Evolutionary conservation across 371 early-diverging fungal species (phyloP), one percentile per base, ranked within the genome.

Genomic region (Coelomomyces lativittatus): DNA sequence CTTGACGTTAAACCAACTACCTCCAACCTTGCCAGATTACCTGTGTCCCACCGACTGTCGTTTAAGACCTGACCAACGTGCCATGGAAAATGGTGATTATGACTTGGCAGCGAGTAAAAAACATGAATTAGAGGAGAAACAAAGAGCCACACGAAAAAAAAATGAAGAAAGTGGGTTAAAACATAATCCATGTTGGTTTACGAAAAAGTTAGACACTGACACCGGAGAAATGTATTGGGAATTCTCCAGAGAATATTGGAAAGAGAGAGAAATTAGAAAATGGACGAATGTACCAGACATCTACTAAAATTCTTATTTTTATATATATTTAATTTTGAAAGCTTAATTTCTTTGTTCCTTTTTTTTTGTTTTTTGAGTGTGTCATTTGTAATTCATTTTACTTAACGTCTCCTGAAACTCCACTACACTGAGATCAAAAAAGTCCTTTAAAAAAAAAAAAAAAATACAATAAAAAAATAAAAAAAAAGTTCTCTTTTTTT

Each of bases 31-130:
- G 17, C 57, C 53, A 36, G 51, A 54, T 6, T 62, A 57, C 47
- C 54, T 87, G 33, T 78, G 80, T 23, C 81, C 77, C 4, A 83
- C 85, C 2, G 88, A 87, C 53, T 82, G 79, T 12, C 66, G 88
- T 30, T 66, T 81, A 41, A 67, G 86, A 12, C 83, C 83, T 10
- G 52, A 56, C 49, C 57, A 56, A 27, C 31, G 53, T 1, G 63
- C 67, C 6, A 62, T 67, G 66, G 64, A 67, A 32, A 44, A 47
- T 15, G 85, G 79, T 7, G 62, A 72, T 38, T 86, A 77, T 51
- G 80, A 81, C 36, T 32, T 61, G 6, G 87, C 87, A 14, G 69
- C 70, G 44, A 51, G 51, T 1, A 67, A 70, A 35, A 87, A 87
- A 56, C 72, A 70, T 24, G 51, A 68, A 0, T 54, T 86, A 11